Evolutionary conservation across 1,284 basidiomycete species (phyloP).

Genomic region (Chiua sp.): DNA sequence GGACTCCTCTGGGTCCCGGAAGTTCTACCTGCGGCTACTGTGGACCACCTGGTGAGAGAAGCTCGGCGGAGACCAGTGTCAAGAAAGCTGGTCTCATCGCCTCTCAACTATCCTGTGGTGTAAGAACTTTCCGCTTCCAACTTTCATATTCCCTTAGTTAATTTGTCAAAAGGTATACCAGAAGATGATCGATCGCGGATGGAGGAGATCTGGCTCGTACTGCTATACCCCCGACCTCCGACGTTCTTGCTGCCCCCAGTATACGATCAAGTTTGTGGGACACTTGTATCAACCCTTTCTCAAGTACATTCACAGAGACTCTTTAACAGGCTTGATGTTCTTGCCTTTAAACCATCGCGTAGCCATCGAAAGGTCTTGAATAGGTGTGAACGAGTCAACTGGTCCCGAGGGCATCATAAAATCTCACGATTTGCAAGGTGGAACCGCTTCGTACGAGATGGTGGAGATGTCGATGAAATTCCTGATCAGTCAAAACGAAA

Average conservation of each 20-base stretch:
- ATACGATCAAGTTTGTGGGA: constrained; percentile 78
- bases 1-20: constrained; percentile 33
- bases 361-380: constrained; percentile 81
- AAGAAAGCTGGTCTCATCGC: constrained; percentile 44
- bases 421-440: constrained; percentile 54
- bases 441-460: constrained; percentile 73
- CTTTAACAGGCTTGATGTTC: constrained; percentile 67
- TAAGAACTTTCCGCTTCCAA: constrained; percentile 33
- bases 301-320: constrained; percentile 4
- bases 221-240: constrained; percentile 87
- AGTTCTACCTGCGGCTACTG: constrained; percentile 50
- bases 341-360: constrained; percentile 75
- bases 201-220: constrained; percentile 86
- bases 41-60: constrained; percentile 41
- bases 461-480: constrained; percentile 44
- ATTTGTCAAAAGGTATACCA: constrained; percentile 64
- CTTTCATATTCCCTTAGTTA: background rate
- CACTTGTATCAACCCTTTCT: constrained; percentile 7
- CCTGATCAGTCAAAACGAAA: constrained; percentile 29
- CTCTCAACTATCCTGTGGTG: constrained; percentile 54
- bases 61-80: constrained; percentile 36
- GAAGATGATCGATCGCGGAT: constrained; percentile 86
- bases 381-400: constrained; percentile 47
- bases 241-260: constrained; percentile 89
- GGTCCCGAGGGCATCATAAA: constrained; percentile 9